A percentile compares a stretch with the other conserved stretches of the same genome.
phyloP scores from a whole-genome alignment of 2,329 filamentous ascomycete genomes.

The Penicillium janthinellum region DNA sequence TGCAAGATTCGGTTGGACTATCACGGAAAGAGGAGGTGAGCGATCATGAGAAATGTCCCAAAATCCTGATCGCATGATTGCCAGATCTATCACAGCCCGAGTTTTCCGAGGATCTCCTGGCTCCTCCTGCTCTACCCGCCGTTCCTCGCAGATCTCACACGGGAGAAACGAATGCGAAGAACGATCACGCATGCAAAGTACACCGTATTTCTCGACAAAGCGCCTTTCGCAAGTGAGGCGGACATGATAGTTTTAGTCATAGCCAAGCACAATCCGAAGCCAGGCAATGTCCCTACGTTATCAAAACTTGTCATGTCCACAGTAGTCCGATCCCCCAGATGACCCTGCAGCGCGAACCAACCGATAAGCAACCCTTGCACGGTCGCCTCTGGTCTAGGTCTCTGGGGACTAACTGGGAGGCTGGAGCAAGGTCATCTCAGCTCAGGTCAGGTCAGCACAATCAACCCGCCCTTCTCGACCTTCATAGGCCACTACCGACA shows the following conservation, averaged over 20 bases:
- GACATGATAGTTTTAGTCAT: background rate
- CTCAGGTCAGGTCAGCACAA: background rate
- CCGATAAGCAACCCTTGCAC: background rate
- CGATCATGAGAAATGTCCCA: background rate
- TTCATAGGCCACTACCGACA: background rate
- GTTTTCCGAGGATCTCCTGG: background rate
- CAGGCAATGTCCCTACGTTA: conserved; percentile 6
- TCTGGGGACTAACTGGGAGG: background rate
- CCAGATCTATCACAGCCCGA: background rate
- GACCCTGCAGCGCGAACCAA: background rate
- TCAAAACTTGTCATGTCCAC: conserved; percentile 4
- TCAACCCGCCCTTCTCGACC: background rate
- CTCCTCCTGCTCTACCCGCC: background rate
- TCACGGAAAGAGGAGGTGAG: background rate
- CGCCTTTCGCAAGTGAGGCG: no score
- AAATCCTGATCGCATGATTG: background rate
- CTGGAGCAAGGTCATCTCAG: background rate
- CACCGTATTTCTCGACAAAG: background rate
- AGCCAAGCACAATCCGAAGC: background rate
- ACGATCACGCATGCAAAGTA: background rate
- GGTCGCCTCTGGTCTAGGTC: no score
- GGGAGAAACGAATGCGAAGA: background rate
- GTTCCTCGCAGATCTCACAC: background rate
- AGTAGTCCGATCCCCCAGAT: background rate
- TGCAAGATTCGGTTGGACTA: background rate